Evolutionary conservation across 129 eudicot genomes (phyloP), one percentile per base, ranked within the genome.

Genomic region (Tanacetum coccineum): DNA sequence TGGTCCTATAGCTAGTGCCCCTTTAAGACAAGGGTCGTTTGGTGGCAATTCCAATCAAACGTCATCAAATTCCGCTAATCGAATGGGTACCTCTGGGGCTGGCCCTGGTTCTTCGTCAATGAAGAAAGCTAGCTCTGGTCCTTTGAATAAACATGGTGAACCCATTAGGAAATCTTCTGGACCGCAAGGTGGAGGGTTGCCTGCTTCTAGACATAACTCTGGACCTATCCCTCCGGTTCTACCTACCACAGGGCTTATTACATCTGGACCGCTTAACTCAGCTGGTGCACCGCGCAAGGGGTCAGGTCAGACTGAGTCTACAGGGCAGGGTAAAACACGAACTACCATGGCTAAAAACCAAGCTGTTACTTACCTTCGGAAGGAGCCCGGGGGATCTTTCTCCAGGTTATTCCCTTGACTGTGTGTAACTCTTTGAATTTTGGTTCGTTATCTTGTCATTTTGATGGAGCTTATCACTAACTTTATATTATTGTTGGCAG

Each of bases 141-240:
- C 96, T 25, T 82, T 89, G 36, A 89, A 89, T 70, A 86, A 86
- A 78, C 96, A 89, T 6, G 96, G 96, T 28, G 96, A 89, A 73
- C 95, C 96, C 0, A 66, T 89, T 48, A 89, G 88, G 72, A 89
- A 89, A 52, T 84, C 88, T 0, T 89, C 96, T 48, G 96, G 96
- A 9, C 96, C 96, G 21, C 96, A 89, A 76, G 87, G 81, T 47
- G 92, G 85, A 50, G 92, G 79, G 58, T 73, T 80, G 74, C 59
- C 85, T 4, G 70, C 55, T 58, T 86, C 95, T 70, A 82, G 96
- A 21, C 96, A 89, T 51, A 89, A 89, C 62, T 89, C 96, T 46
- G 96, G 95, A 15, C 95, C 96, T 19, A 57, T 86, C 50, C 78
- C 94, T 4, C 96, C 96, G 0, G 81, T 81, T 70, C 90, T 89